Conservation (phyloP, 768 basidiomycete species). For the Psilocybe tampanensis region DNA sequence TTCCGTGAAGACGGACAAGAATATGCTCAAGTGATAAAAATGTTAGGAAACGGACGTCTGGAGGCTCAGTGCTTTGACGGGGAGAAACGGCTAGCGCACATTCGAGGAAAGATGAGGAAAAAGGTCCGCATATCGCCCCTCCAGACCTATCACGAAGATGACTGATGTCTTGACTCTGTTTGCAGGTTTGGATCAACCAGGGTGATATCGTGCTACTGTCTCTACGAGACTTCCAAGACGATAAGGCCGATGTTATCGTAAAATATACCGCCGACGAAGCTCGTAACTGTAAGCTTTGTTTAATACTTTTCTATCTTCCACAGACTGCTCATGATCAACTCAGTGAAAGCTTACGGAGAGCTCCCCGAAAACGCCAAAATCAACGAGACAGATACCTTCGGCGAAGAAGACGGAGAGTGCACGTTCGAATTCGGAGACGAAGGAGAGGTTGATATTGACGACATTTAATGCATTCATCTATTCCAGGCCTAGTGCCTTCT, state of each 20-base stretch:
- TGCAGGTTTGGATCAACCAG: conserved; percentile 98
- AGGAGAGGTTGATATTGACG: conserved; percentile 88
- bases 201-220: conserved; percentile 96
- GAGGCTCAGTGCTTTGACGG: conserved; percentile 99
- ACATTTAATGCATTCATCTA: conserved; percentile 57
- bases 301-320: background rate
- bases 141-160: background rate
- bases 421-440: conserved; percentile 91
- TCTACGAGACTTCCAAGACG: conserved; percentile 98
- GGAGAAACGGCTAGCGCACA: conserved; percentile 96
- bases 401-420: conserved; percentile 88
- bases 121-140: conserved; percentile 61
- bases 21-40: conserved; percentile 97
- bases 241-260: conserved; percentile 99
- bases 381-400: conserved; percentile 94
- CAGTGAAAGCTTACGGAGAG: conserved; percentile 97
- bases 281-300: conserved; percentile 51
- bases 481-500: conserved; percentile 12
- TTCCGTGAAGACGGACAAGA: conserved; percentile 99
- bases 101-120: conserved; percentile 99
- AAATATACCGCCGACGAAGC: conserved; percentile 98
- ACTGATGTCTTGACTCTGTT: conserved; percentile 1
- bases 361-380: conserved; percentile 95
- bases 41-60: conserved; percentile 96
- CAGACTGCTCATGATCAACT: background rate